Evolutionary conservation across 805 yeast genomes (phyloP).

Genomic region (Suhomyces xylopsoci): DNA sequence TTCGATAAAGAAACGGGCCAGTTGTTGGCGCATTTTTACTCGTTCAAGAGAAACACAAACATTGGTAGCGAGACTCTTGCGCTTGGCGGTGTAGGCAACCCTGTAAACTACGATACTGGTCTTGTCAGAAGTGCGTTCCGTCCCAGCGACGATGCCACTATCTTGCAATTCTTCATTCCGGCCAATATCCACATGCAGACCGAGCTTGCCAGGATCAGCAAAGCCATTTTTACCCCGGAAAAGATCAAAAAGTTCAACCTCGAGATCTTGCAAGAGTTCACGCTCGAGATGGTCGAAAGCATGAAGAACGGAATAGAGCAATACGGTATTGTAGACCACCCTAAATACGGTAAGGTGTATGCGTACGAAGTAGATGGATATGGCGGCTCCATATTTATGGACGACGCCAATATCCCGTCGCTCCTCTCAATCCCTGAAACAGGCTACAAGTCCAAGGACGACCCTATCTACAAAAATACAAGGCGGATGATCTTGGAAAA

Average conservation of each 20-base stretch:
- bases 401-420: slow-evolving; percentile 89
- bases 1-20: slow-evolving; percentile 50
- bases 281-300: slow-evolving; percentile 35
- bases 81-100: slow-evolving; percentile 78
- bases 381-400: slow-evolving; percentile 73
- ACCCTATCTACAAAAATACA: slow-evolving; percentile 71
- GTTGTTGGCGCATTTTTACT: slow-evolving; percentile 50
- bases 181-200: slow-evolving; percentile 76
- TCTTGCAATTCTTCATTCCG: slow-evolving; percentile 78
- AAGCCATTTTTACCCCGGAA: slow-evolving; percentile 16
- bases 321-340: slow-evolving; percentile 66
- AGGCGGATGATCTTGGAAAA: slow-evolving; percentile 69
- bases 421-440: slow-evolving; percentile 74
- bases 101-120: slow-evolving; percentile 69
- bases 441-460: slow-evolving; percentile 53
- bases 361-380: slow-evolving; percentile 91
- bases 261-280: slow-evolving; percentile 15
- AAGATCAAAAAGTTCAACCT: slow-evolving; percentile 8
- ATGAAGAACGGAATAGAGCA: slow-evolving; percentile 57
- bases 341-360: slow-evolving; percentile 68
- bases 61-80: slow-evolving; percentile 81
- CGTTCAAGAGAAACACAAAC: slow-evolving; percentile 70
- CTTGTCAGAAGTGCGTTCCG: slow-evolving; percentile 79
- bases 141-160: slow-evolving; percentile 85
- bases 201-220: slow-evolving; percentile 47